A percentile compares a stretch with the other conserved stretches of the same genome.
phyloP scores from a whole-genome alignment of 2,329 filamentous ascomycete species.

The Davidsoniella eucalypti region DNA sequence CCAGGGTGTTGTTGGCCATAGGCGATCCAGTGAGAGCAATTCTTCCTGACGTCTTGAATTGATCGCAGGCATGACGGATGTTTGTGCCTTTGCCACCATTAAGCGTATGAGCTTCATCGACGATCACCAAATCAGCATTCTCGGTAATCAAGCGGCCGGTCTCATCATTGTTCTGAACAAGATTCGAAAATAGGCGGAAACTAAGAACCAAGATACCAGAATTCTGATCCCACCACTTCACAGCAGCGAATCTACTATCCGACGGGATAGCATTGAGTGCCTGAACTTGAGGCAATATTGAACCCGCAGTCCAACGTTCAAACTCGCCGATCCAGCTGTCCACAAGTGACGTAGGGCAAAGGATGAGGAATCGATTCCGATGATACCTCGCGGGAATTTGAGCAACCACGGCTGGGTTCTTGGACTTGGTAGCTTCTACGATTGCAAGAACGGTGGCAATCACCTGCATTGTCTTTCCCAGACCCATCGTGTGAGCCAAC shows the following conservation, averaged over 20 bases:
- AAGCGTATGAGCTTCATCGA: slow-evolving; percentile 70
- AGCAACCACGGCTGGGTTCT: slow-evolving; percentile 34
- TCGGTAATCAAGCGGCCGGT: slow-evolving; percentile 34
- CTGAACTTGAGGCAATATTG: slow-evolving; percentile 7
- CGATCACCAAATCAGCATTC: slow-evolving; percentile 56
- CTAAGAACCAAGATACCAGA: slow-evolving; percentile 67
- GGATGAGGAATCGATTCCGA: slow-evolving; percentile 46
- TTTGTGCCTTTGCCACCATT: slow-evolving; percentile 44
- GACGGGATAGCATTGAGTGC: not conserved
- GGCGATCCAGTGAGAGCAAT: slow-evolving; percentile 81
- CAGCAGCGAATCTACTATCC: not conserved
- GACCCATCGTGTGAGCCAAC: slow-evolving; percentile 77
- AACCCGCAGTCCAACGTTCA: slow-evolving; percentile 24
- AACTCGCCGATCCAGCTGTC: slow-evolving; percentile 77
- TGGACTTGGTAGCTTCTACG: slow-evolving; percentile 44
- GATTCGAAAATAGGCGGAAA: slow-evolving; percentile 44
- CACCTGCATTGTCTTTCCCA: slow-evolving; percentile 86
- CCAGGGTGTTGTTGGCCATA: slow-evolving; percentile 64
- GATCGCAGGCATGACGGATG: slow-evolving; percentile 34
- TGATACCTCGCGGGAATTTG: slow-evolving; percentile 56
- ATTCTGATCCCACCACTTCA: slow-evolving; percentile 36
- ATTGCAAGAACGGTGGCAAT: slow-evolving; percentile 70
- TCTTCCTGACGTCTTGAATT: slow-evolving; percentile 50
- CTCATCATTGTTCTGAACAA: slow-evolving; percentile 20
- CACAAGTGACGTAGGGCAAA: slow-evolving; percentile 60